Evolutionary conservation across 768 basidiomycete genomes (phyloP).

Genomic region (Podaxis sp.): DNA sequence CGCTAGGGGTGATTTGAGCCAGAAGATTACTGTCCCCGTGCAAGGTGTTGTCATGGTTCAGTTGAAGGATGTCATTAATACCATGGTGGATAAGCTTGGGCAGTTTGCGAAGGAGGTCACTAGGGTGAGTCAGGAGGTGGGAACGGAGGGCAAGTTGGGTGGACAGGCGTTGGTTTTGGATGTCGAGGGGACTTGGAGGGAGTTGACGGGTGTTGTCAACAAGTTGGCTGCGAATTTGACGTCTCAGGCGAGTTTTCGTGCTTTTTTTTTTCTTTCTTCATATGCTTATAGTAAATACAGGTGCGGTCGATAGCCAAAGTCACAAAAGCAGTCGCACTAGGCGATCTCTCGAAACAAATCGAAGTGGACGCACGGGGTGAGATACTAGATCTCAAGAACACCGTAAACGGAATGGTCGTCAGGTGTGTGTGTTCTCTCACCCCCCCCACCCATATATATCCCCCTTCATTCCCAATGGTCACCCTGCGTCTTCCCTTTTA

Average conservation of each 20-base stretch:
- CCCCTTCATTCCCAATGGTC: neutral
- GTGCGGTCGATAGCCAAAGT: slow-evolving; percentile 90
- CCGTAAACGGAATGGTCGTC: slow-evolving; percentile 60
- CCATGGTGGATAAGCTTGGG: slow-evolving; percentile 63
- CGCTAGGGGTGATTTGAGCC: slow-evolving; percentile 64
- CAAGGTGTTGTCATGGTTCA: slow-evolving; percentile 75
- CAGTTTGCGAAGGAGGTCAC: slow-evolving; percentile 93
- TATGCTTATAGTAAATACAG: slow-evolving; percentile 16
- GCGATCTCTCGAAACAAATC: slow-evolving; percentile 87
- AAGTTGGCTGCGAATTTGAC: slow-evolving; percentile 79
- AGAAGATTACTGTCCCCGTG: slow-evolving; percentile 73
- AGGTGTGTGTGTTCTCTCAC: slow-evolving; percentile 23
- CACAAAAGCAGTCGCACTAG: slow-evolving; percentile 90
- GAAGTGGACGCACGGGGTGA: slow-evolving; percentile 91
- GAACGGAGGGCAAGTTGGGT: slow-evolving; percentile 83
- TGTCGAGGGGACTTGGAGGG: slow-evolving; percentile 89
- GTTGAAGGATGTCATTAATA: slow-evolving; percentile 71
- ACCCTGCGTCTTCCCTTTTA: neutral
- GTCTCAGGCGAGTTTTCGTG: slow-evolving; percentile 44
- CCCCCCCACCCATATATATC: neutral
- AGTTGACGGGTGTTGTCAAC: slow-evolving; percentile 81
- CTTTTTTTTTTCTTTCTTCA: slow-evolving; percentile 4
- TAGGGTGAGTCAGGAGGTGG: slow-evolving; percentile 81
- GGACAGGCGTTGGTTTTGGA: slow-evolving; percentile 85
- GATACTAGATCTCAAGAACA: slow-evolving; percentile 77